A percentile compares a stretch with the other conserved stretches of the same genome.
These are phyloP conservation scores for Pythium dissotocum DNA, from an alignment of 352 stramenopile species.

Conservation along the genomic window DNA sequence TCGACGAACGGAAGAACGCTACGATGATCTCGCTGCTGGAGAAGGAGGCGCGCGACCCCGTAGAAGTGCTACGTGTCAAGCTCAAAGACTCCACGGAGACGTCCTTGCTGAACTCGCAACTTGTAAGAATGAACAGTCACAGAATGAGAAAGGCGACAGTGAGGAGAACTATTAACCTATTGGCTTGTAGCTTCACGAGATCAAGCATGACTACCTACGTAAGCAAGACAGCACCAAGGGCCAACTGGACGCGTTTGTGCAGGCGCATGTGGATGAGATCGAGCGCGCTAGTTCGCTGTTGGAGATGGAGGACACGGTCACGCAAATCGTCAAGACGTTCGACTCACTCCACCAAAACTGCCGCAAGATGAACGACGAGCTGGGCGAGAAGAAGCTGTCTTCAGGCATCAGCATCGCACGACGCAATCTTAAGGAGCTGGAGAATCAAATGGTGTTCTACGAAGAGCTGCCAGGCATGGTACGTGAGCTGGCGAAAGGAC, in stretches of 20 bases:
- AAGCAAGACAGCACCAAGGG: slow-evolving; percentile 79
- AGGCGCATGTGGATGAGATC: slow-evolving; percentile 84
- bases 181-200: slow-evolving; percentile 64
- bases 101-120: slow-evolving; percentile 80
- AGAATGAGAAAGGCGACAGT: background rate
- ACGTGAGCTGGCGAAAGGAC: background rate
- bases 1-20: background rate
- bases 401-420: slow-evolving; percentile 79
- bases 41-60: slow-evolving; percentile 79
- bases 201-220: slow-evolving; percentile 76
- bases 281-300: slow-evolving; percentile 75
- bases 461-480: slow-evolving; percentile 72
- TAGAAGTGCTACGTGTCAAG: slow-evolving; percentile 79
- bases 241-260: slow-evolving; percentile 68
- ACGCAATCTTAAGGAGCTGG: slow-evolving; percentile 79
- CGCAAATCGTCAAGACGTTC: slow-evolving; percentile 63
- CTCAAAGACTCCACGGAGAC: slow-evolving; percentile 83
- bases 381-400: slow-evolving; percentile 80
- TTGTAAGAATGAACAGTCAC: slow-evolving; percentile 34
- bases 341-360: slow-evolving; percentile 58
- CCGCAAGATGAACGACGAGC: slow-evolving; percentile 79
- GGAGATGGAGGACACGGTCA: slow-evolving; percentile 64
- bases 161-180: background rate
- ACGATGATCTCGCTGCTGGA: slow-evolving; percentile 82
- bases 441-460: slow-evolving; percentile 84